Evolutionary conservation across 352 stramenopile species (phyloP).

Genomic region (Phytophthora pinifolia): DNA sequence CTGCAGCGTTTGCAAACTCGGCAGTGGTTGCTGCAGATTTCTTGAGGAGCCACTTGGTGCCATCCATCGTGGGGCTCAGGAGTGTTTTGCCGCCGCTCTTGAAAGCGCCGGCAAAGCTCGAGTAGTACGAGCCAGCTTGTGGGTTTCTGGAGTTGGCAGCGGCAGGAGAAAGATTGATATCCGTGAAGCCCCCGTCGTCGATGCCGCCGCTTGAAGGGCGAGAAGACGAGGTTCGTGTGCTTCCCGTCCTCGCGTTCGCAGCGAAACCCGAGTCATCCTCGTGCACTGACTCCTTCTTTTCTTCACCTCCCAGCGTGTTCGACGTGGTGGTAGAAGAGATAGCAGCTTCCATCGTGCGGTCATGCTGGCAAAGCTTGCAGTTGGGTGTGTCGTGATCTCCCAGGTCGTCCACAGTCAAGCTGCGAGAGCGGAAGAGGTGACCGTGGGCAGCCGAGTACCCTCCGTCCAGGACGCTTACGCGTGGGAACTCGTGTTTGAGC

Average conservation of each 20-base stretch:
- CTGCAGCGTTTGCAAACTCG: slow-evolving; percentile 30
- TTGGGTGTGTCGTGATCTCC: slow-evolving; percentile 67
- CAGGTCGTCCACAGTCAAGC: slow-evolving; percentile 66
- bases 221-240: slow-evolving; percentile 10
- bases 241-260: slow-evolving; percentile 14
- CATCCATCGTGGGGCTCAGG: slow-evolving; percentile 58
- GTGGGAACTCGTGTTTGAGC: slow-evolving; percentile 67
- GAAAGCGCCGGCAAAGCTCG: slow-evolving; percentile 61
- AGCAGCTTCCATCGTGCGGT: slow-evolving; percentile 26
- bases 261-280: slow-evolving; percentile 13
- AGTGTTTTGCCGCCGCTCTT: slow-evolving; percentile 75
- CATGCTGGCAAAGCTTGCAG: slow-evolving; percentile 69
- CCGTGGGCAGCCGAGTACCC: slow-evolving; percentile 67
- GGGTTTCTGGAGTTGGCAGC: slow-evolving; percentile 13
- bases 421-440: slow-evolving; percentile 46
- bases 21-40: slow-evolving; percentile 42
- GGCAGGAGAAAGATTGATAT: slow-evolving; percentile 29
- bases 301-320: neutral
- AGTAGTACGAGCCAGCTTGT: slow-evolving; percentile 56
- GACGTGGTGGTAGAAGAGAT: neutral
- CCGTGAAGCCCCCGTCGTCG: slow-evolving; percentile 16
- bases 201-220: slow-evolving; percentile 3
- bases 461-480: slow-evolving; percentile 74
- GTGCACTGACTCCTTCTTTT: slow-evolving; percentile 18
- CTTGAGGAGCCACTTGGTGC: slow-evolving; percentile 79